phyloP scores from a whole-genome alignment of 352 stramenopile genomes.

The Pythium inflatum region DNA sequence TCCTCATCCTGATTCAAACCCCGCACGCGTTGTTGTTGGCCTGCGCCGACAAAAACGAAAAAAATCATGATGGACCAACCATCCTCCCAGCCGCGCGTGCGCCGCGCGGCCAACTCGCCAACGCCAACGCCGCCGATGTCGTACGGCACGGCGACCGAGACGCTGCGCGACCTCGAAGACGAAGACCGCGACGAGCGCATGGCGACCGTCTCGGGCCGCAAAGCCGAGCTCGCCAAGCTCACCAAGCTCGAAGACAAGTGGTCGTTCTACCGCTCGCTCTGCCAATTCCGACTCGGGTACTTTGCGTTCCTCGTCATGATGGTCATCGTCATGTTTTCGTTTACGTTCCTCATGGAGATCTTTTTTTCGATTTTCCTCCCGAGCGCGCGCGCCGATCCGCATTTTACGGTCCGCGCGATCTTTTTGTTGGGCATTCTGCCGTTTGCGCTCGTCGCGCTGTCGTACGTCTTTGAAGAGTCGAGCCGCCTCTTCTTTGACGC shows the following conservation, averaged over 20 bases:
- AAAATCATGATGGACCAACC: constrained; percentile 22
- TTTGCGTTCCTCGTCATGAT: constrained; percentile 89
- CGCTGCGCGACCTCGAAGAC: constrained; percentile 13
- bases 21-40: background rate
- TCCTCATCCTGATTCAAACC: constrained; percentile 28
- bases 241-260: constrained; percentile 62
- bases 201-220: constrained; percentile 58
- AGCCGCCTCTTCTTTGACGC: constrained; percentile 81
- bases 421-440: constrained; percentile 70
- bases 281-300: constrained; percentile 88
- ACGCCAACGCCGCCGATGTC: background rate
- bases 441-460: constrained; percentile 82
- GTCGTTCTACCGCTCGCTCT: constrained; percentile 77
- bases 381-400: constrained; percentile 65
- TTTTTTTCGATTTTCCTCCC: constrained; percentile 91
- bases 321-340: constrained; percentile 90
- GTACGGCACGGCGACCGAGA: constrained; percentile 12
- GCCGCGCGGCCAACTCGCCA: constrained; percentile 9
- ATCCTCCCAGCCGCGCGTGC: constrained; percentile 11
- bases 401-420: constrained; percentile 76
- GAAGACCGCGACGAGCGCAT: constrained; percentile 52
- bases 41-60: background rate
- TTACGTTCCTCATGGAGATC: constrained; percentile 89
- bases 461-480: constrained; percentile 87
- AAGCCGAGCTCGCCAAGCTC: constrained; percentile 75